phyloP scores from a whole-genome alignment of 495 filamentous ascomycete species.

The Penicilliopsis zonata region DNA sequence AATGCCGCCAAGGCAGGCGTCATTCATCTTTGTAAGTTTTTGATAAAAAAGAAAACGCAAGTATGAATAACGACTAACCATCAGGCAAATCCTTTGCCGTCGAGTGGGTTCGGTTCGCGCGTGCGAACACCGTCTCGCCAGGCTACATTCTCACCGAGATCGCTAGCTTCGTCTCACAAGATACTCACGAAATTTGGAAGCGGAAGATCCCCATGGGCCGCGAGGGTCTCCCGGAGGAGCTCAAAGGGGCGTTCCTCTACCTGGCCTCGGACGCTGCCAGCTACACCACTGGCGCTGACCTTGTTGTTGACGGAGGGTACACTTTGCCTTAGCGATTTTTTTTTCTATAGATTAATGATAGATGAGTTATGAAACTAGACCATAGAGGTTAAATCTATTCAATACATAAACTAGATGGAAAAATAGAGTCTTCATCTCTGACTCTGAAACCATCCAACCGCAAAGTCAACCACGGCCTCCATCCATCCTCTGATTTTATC shows the following conservation, averaged over 20 bases:
- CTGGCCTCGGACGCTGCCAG: constrained; percentile 71
- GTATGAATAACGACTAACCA: too few relatives aligned
- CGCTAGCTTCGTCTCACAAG: constrained; percentile 55
- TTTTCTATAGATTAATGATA: too few relatives aligned
- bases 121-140: constrained; percentile 72
- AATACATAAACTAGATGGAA: too few relatives aligned
- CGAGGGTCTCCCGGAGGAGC: constrained; percentile 45
- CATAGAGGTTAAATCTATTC: too few relatives aligned
- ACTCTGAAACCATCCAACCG: background rate
- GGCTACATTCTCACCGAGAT: constrained; percentile 85
- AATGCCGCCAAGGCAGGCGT: constrained; percentile 82
- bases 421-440: background rate
- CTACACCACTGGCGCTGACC: constrained; percentile 71
- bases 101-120: constrained; percentile 79
- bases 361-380: too few relatives aligned
- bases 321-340: constrained; percentile 1
- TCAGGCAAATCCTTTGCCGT: constrained; percentile 62
- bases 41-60: constrained; percentile 1
- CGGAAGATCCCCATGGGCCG: constrained; percentile 74
- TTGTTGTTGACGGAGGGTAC: constrained; percentile 57
- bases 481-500: background rate
- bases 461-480: background rate
- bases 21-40: constrained; percentile 61
- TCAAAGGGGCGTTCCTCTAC: constrained; percentile 86
- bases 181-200: constrained; percentile 63